phyloP scores from a whole-genome alignment of 129 eudicot species.

The Calendula officinalis region DNA sequence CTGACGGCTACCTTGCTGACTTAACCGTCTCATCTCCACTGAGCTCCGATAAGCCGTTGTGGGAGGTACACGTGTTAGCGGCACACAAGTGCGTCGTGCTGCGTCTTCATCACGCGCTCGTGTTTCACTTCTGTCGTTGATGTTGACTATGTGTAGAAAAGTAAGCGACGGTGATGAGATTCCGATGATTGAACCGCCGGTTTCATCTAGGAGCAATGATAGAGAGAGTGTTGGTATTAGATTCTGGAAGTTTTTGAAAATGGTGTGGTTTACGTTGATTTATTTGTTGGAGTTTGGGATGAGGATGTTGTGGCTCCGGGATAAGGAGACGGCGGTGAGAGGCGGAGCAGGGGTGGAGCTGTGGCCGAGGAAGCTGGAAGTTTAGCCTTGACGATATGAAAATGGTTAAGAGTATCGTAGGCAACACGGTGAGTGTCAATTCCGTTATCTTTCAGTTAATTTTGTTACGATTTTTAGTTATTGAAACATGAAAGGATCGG shows the following conservation, averaged over 20 bases:
- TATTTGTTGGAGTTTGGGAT: slow-evolving; percentile 42
- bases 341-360: slow-evolving; percentile 94
- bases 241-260: slow-evolving; percentile 34
- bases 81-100: slow-evolving; percentile 59
- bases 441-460: not conserved
- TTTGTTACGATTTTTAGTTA: not conserved
- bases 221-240: not conserved
- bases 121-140: slow-evolving; percentile 61
- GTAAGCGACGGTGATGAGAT: slow-evolving; percentile 36
- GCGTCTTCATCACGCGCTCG: slow-evolving; percentile 86
- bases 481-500: no score
- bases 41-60: slow-evolving; percentile 57
- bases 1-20: slow-evolving; percentile 63
- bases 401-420: slow-evolving; percentile 49
- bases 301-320: slow-evolving; percentile 59
- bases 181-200: slow-evolving; percentile 20
- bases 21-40: slow-evolving; percentile 61
- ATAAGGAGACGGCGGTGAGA: slow-evolving; percentile 47
- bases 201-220: not conserved
- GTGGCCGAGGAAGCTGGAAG: slow-evolving; percentile 74
- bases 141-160: slow-evolving; percentile 48
- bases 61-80: slow-evolving; percentile 67
- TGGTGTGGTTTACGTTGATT: slow-evolving; percentile 45
- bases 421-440: slow-evolving; percentile 44
- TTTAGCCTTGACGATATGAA: slow-evolving; percentile 68